Percentiles rank a stretch among this genome's conserved stretches.
These are phyloP conservation scores for Gnaphalium uliginosum DNA, from an alignment of 129 eudicot species.

Conservation along the genomic window DNA sequence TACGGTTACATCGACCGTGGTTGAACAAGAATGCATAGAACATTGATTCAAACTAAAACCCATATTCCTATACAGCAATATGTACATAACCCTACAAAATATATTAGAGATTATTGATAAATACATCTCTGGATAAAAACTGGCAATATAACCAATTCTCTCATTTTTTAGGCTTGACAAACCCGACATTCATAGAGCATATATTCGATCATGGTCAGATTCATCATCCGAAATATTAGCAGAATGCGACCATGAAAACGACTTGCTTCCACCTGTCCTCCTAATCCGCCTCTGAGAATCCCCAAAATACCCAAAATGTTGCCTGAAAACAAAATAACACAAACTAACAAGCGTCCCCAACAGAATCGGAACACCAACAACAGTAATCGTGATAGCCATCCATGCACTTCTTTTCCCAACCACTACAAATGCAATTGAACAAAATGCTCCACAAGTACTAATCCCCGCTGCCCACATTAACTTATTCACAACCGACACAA, in stretches of 20 bases:
- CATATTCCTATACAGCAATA: slow-evolving; percentile 29
- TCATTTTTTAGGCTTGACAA: not conserved
- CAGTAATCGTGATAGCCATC: slow-evolving; percentile 83
- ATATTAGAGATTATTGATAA: slow-evolving; percentile 25
- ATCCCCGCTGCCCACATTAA: slow-evolving; percentile 94
- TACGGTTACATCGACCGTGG: slow-evolving; percentile 12
- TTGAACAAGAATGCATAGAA: not conserved
- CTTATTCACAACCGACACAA: slow-evolving; percentile 84
- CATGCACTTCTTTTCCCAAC: slow-evolving; percentile 75
- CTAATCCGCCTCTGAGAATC: slow-evolving; percentile 84
- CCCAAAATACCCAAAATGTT: slow-evolving; percentile 60
- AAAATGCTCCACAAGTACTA: slow-evolving; percentile 93
- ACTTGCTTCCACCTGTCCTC: slow-evolving; percentile 81
- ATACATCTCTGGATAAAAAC: slow-evolving; percentile 15
- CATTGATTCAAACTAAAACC: slow-evolving; percentile 6
- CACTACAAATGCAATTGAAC: slow-evolving; percentile 80
- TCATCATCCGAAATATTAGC: slow-evolving; percentile 77
- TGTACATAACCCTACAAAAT: slow-evolving; percentile 38
- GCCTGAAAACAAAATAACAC: slow-evolving; percentile 79
- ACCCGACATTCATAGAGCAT: slow-evolving; percentile 57
- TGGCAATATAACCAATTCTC: not conserved
- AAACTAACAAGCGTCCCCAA: slow-evolving; percentile 72
- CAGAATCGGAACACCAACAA: slow-evolving; percentile 68
- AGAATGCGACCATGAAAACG: slow-evolving; percentile 86
- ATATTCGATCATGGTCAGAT: slow-evolving; percentile 76